Base-by-base conservation (phyloP, 768 basidiomycete species). In the Mycena venus region DNA sequence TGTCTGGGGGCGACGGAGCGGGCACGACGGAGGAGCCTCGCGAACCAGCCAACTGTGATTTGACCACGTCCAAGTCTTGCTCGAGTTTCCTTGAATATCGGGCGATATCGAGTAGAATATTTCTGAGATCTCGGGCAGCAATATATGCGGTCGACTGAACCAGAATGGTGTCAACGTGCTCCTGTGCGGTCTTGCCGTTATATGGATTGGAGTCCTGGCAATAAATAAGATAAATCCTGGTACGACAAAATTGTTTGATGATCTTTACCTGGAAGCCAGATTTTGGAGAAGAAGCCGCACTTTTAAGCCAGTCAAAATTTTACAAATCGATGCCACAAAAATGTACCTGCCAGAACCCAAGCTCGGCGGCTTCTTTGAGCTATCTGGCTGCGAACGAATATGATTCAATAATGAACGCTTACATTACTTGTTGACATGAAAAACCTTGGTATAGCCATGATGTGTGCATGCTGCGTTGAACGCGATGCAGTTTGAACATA, bases 401-500 rank as follows among this genome's bases (percentile, higher is more conserved):
- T 3, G 17, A 47, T 47, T 59, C 9, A 56, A n/a, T 3, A 11
- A 60, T 4, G 34, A n/a, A 17, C 8, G 12, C 29, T 36, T 19
- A 32, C 31, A n/a, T n/a, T n/a, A 15, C 32, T 49, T 23, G 2
- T 36, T 7, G 42, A 49, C 58, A 5, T 23, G 36, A 25, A 14
- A 27, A 49, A 73, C 73, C 68, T 74, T 74, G 14, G 62, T 4
- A 27, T 15, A 58, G 4, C 61, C 60, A 14, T 56, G 27, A 38
- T 65, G 73, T 0, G 84, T 87, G 79, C 88, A 89, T 14, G 84
- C 84, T 42, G 81, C 83, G 73, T 85, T 83, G 77, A 85, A 87
- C 21, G 86, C 81, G 49, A 84, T 79, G 76, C 88, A 88, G 77
- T 88, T 88, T 0, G 87, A 84, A 75, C 88, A 89, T 31, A 82